A percentile compares a stretch with the other conserved stretches of the same genome.
phyloP scores from a whole-genome alignment of 345 rosid genomes.

The Citrus australasica region DNA sequence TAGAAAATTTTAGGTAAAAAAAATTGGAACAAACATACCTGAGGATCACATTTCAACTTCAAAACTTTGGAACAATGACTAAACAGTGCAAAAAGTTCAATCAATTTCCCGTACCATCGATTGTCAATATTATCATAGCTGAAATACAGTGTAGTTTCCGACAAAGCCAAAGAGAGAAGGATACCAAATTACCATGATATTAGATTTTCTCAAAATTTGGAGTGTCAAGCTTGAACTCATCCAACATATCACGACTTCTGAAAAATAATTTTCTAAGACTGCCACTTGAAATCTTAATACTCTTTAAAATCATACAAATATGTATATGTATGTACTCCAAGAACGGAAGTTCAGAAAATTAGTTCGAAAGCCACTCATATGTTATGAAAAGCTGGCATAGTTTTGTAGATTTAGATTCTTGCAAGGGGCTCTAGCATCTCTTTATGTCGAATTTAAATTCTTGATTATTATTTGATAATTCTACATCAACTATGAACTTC shows the following conservation, averaged over 20 bases:
- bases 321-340: neutral
- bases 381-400: neutral
- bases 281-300: neutral
- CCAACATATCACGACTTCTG: neutral
- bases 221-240: neutral
- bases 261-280: neutral
- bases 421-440: too few relatives aligned
- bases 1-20: neutral
- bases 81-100: neutral
- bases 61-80: neutral
- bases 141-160: neutral
- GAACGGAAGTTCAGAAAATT: neutral
- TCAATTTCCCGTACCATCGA: neutral
- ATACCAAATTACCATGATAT: neutral
- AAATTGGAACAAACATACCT: neutral
- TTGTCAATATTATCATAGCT: neutral
- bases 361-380: too few relatives aligned
- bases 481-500: too few relatives aligned
- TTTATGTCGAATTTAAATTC: too few relatives aligned
- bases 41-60: neutral
- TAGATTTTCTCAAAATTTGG: neutral
- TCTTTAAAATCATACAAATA: neutral
- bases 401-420: too few relatives aligned
- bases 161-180: neutral
- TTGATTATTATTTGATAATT: too few relatives aligned